A percentile compares a stretch with the other conserved stretches of the same genome.
These are phyloP conservation scores for Mycena indigotica DNA, from an alignment of 768 basidiomycete species.

Conservation along the genomic window DNA sequence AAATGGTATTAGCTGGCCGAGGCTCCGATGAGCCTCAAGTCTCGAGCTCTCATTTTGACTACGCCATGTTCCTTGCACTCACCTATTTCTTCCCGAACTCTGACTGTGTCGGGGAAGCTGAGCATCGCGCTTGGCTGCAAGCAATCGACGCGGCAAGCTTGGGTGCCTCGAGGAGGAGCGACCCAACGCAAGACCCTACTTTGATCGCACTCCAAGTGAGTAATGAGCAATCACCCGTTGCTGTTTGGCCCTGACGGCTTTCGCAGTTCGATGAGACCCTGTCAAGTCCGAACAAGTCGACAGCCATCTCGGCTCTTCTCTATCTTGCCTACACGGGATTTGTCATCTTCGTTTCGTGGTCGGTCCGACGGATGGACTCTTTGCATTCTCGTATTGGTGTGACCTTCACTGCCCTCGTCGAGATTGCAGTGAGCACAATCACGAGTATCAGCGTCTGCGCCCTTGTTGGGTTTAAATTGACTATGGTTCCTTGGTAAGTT, in stretches of 20 bases:
- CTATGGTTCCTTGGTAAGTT: slow-evolving; percentile 83
- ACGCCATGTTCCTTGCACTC: slow-evolving; percentile 71
- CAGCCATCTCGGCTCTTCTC: slow-evolving; percentile 68
- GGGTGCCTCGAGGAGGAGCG: slow-evolving; percentile 33
- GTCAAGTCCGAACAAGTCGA: slow-evolving; percentile 49
- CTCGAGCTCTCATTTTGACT: slow-evolving; percentile 54
- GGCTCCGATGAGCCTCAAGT: slow-evolving; percentile 55
- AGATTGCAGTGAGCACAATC: slow-evolving; percentile 89
- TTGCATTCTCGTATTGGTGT: slow-evolving; percentile 92
- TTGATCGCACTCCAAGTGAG: slow-evolving; percentile 51
- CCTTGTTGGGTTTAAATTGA: slow-evolving; percentile 83
- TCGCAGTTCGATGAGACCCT: slow-evolving; percentile 55
- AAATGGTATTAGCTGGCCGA: slow-evolving; percentile 78
- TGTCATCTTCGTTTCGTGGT: slow-evolving; percentile 72
- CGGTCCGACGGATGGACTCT: slow-evolving; percentile 74
- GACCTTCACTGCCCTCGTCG: slow-evolving; percentile 90
- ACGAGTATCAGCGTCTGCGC: slow-evolving; percentile 93
- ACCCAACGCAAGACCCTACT: slow-evolving; percentile 39
- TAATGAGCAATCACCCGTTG: slow-evolving; percentile 10
- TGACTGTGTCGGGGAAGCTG: slow-evolving; percentile 63
- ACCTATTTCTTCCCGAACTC: slow-evolving; percentile 83
- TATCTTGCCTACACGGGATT: slow-evolving; percentile 79
- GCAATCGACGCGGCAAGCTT: slow-evolving; percentile 45
- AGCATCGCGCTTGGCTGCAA: slow-evolving; percentile 67
- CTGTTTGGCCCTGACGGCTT: slow-evolving; percentile 6